Evolutionary conservation across 2,329 filamentous ascomycete genomes (phyloP), one percentile per base, ranked within the genome.

Genomic region (Colletotrichum viniferum): DNA sequence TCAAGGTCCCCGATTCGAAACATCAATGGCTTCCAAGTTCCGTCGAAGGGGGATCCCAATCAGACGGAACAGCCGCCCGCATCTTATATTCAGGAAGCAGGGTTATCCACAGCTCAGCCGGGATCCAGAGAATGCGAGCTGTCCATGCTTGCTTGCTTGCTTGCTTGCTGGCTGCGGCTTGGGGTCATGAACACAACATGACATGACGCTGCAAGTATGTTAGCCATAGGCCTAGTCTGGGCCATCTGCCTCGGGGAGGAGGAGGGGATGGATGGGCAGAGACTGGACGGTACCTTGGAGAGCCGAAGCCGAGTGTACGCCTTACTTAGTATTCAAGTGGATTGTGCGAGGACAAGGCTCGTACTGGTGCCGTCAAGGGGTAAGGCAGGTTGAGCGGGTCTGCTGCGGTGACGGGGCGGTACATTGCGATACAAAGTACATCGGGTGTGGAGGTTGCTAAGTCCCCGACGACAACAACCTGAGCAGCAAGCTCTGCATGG

Each of bases 401-500:
- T 28, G n/a, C 34, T 32, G 43, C 60, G 16, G 63, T 60, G 34
- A 76, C 73, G 69, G 65, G 63, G 34, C 60, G 71, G 71, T 76
- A 76, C 74, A 55, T 74, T 48, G 52, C 26, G 18, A 61, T 74
- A 76, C 74, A 18, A 74, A 26, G 55, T 74, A 76, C 74, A 30
- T 76, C 60, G 71, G 74, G 30, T 43, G 74, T 76, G 71, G 74
- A 74, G 60, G 65, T 63, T 56, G 60, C 55, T 43, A 74, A 74
- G 74, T 67, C 71, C 36, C 74, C 74, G 74, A 76, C 71, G 74
- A 76, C 63, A 62, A 56, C 24, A 66, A 24, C 48, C 21, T 43
- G 74, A 71, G 43, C 43, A 76, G 74, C 70, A 76, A 76, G 74
- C 74, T 76, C 65, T 76, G 74, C 74, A 76, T 66, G 74, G 64